Evolutionary conservation across 495 filamentous ascomycete species (phyloP), one percentile per base, ranked within the genome.

Genomic region (Penicillium pulvis): DNA sequence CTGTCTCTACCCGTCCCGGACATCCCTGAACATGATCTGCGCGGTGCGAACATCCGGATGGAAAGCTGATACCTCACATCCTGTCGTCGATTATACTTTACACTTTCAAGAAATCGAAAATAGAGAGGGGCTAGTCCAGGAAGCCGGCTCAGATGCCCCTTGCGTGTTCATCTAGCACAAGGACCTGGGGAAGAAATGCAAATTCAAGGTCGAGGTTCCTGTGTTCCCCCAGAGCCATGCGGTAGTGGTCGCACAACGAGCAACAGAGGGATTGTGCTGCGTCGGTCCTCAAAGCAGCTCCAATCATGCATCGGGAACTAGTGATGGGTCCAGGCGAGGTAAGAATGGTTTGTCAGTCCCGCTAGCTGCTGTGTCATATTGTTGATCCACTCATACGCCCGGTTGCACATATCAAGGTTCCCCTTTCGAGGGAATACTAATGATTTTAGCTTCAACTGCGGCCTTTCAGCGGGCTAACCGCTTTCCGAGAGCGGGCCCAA

Each of bases 291-390:
- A 28, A 41, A 20, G 30, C 26, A 45, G 33, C 41, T 30, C 63
- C 56, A 61, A 61, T 59, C 49, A 65, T 16, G 9, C 12, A 12
- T 30, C 44, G 45, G 42, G 30, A 47, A 44, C 33, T 45, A 16
- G 42, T 19, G 54, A 36, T n/a, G 49, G 17, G 17, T 26, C 47
- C 20, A 24, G 54, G 36, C 57, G 61, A 60, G 35, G 19, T 35
- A 28, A 30, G 41, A 59, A 58, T 57, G 35, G 56, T 62, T 65
- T 59, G 59, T 49, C 52, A 65, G 57, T 59, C 51, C 36, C 50
- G 51, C 56, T 50, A 57, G 36, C 57, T 59, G 66, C 58, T 62
- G 67, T 69, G 51, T 69, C 67, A 69, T 69, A 69, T 69, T 64
- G 58, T 23, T 23, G 51, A 49, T 31, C 46, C 46, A 49, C 46